phyloP scores from a whole-genome alignment of 441 rosid species.

The Daphne laureola region DNA sequence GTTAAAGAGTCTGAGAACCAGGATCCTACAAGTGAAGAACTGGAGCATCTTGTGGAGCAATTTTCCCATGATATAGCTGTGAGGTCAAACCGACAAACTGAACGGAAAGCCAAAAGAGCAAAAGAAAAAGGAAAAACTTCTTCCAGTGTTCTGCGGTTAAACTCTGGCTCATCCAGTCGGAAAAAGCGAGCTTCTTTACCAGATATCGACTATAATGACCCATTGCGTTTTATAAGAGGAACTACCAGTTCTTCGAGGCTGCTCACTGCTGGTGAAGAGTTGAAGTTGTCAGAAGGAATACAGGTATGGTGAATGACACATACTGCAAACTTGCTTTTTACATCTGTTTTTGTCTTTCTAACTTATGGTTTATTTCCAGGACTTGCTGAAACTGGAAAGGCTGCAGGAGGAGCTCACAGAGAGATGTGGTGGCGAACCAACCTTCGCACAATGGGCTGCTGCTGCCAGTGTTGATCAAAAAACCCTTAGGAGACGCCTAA shows the following conservation, averaged over 20 bases:
- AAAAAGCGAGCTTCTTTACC: slow-evolving; percentile 53
- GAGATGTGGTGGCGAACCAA: slow-evolving; percentile 63
- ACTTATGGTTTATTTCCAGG: slow-evolving; percentile 35
- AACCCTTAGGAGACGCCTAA: slow-evolving; percentile 60
- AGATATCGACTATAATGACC: slow-evolving; percentile 66
- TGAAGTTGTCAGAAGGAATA: slow-evolving; percentile 70
- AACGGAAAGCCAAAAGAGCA: slow-evolving; percentile 67
- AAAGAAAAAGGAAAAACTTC: slow-evolving; percentile 65
- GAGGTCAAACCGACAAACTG: slow-evolving; percentile 66
- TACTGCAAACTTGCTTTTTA: neutral
- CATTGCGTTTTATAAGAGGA: slow-evolving; percentile 64
- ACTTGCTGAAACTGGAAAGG: slow-evolving; percentile 72
- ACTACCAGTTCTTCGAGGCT: slow-evolving; percentile 62
- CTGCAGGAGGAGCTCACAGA: slow-evolving; percentile 63
- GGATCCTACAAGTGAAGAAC: slow-evolving; percentile 48
- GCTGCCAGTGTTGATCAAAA: slow-evolving; percentile 76
- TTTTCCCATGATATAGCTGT: slow-evolving; percentile 52
- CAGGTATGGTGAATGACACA: slow-evolving; percentile 43
- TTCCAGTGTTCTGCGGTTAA: slow-evolving; percentile 40
- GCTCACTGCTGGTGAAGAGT: slow-evolving; percentile 75
- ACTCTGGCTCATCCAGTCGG: slow-evolving; percentile 38
- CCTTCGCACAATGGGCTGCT: slow-evolving; percentile 84
- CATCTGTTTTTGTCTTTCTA: neutral
- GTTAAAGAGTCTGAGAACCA: slow-evolving; percentile 35
- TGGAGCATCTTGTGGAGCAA: slow-evolving; percentile 44